These are phyloP conservation scores for Peronospora destructor DNA, from an alignment of 352 stramenopile genomes.

Conservation along the genomic window DNA sequence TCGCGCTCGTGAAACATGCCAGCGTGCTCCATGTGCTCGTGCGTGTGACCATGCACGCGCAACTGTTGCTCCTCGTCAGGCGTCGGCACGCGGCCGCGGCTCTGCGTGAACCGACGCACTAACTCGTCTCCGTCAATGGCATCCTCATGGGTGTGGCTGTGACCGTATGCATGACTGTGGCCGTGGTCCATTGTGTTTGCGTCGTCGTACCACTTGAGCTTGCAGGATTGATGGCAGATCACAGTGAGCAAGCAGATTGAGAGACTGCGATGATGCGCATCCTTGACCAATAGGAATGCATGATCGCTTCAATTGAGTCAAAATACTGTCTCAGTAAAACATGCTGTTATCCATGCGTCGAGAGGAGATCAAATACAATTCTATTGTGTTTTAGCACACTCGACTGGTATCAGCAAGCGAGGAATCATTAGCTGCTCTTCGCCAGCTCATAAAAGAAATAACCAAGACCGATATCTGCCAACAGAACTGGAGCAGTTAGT, in stretches of 20 bases:
- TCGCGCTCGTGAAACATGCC: constrained; percentile 71
- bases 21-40: constrained; percentile 83
- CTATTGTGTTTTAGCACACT: background rate
- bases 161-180: constrained; percentile 30
- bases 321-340: too few relatives aligned
- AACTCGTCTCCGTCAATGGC: constrained; percentile 56
- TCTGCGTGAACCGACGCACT: constrained; percentile 58
- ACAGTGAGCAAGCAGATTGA: constrained; percentile 8
- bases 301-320: background rate
- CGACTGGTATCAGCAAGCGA: background rate
- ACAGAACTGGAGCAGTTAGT: constrained; percentile 8
- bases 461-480: constrained; percentile 43
- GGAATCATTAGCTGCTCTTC: constrained; percentile 23
- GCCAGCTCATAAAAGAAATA: constrained; percentile 61
- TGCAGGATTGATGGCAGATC: constrained; percentile 4
- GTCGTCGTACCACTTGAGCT: background rate
- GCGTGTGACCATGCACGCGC: constrained; percentile 80
- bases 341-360: too few relatives aligned
- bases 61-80: constrained; percentile 70
- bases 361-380: constrained; percentile 4
- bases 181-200: constrained; percentile 16
- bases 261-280: constrained; percentile 3
- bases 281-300: constrained; percentile 3
- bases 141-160: constrained; percentile 33
- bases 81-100: constrained; percentile 53